Conservation (phyloP, 176 grass and related monocot genomes). For the Panicum miliaceum region DNA sequence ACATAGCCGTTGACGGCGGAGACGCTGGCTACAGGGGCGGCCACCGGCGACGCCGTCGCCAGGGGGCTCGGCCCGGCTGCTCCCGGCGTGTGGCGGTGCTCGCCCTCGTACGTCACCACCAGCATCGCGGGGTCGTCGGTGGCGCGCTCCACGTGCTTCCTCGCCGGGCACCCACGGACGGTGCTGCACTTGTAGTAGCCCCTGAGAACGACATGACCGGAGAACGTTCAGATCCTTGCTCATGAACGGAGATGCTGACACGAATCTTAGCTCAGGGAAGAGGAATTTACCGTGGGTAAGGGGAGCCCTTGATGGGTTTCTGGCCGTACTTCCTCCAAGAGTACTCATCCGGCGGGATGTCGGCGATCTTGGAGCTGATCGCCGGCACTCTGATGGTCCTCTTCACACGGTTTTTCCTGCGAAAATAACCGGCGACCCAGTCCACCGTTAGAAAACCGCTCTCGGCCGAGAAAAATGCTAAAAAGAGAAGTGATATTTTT, state of each 20-base stretch:
- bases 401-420: constrained; percentile 83
- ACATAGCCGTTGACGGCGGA: constrained; percentile 44
- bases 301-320: constrained; percentile 99
- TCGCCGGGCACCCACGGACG: constrained; percentile 69
- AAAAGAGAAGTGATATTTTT: background rate
- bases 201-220: constrained; percentile 12
- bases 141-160: constrained; percentile 98
- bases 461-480: too few species aligned
- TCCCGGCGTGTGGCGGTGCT: constrained; percentile 72
- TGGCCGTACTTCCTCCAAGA: constrained; percentile 99
- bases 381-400: constrained; percentile 77
- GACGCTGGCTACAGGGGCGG: constrained; percentile 2
- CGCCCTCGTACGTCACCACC: constrained; percentile 93
- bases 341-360: constrained; percentile 93
- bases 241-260: too few species aligned
- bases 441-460: background rate
- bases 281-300: constrained; percentile 74
- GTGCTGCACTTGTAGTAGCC: constrained; percentile 99
- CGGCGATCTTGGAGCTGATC: constrained; percentile 82
- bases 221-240: background rate
- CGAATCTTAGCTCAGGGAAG: background rate
- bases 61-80: constrained; percentile 2
- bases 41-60: background rate
- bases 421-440: background rate
- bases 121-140: constrained; percentile 93